Conservation (phyloP, 129 eudicot genomes). For the Artemisia tridentata region DNA sequence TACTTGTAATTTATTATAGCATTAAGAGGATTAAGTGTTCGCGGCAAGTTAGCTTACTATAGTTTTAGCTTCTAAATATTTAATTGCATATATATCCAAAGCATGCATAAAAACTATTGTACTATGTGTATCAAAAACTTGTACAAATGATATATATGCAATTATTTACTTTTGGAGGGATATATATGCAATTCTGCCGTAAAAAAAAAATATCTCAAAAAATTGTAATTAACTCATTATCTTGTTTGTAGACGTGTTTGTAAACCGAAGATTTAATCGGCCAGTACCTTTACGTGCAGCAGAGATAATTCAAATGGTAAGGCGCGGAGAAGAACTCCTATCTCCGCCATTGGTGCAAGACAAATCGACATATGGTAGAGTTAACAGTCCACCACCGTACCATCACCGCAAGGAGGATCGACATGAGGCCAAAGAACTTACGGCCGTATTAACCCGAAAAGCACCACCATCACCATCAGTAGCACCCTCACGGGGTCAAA, state of each 20-base stretch:
- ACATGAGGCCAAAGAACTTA: not conserved
- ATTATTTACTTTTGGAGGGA: no score
- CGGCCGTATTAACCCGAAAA: not conserved
- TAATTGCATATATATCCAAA: no score
- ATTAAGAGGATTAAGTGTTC: no score
- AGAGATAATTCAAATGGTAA: constrained; percentile 2
- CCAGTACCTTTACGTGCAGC: not conserved
- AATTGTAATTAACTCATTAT: no score
- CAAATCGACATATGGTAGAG: not conserved
- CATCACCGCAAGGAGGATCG: not conserved
- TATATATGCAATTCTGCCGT: no score
- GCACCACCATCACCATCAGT: constrained; percentile 14
- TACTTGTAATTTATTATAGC: no score
- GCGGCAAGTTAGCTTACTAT: no score
- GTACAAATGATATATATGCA: no score
- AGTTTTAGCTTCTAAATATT: no score
- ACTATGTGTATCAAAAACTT: no score
- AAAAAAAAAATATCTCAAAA: no score
- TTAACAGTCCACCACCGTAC: not conserved
- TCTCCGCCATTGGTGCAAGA: not conserved
- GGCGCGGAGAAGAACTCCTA: constrained; percentile 5
- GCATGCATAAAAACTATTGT: no score
- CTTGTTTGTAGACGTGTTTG: constrained; percentile 4
- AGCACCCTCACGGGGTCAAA: not conserved
- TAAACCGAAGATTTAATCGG: not conserved